phyloP scores from a whole-genome alignment of 73 alveolate genomes.

The Tetrahymena thermophila region DNA sequence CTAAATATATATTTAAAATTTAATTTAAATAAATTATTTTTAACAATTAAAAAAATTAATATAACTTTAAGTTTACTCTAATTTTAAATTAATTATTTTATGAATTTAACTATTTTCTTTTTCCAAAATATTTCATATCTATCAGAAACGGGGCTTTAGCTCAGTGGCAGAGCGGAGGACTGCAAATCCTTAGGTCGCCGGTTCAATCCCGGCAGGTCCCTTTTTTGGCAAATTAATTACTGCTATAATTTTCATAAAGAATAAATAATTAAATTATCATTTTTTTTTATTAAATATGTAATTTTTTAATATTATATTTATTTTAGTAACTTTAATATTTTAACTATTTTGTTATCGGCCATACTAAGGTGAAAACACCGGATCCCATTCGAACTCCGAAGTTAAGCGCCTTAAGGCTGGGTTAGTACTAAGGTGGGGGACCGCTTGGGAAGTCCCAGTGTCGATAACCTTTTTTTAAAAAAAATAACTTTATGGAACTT shows the following conservation, averaged over 20 bases:
- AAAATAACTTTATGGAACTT: too few species aligned
- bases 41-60: too few species aligned
- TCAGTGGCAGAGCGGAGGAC: neutral
- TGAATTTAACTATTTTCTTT: neutral
- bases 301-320: too few species aligned
- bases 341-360: conserved; percentile 86
- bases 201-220: neutral
- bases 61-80: neutral
- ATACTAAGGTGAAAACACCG: conserved; percentile 98
- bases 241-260: too few species aligned
- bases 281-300: too few species aligned
- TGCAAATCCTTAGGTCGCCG: neutral
- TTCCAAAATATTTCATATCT: too few species aligned
- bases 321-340: too few species aligned
- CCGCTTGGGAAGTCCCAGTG: conserved; percentile 70
- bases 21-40: neutral
- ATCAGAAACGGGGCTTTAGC: neutral
- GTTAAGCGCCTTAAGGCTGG: conserved; percentile 99
- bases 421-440: conserved; percentile 93
- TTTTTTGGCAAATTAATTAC: too few species aligned
- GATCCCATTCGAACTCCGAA: conserved; percentile 99
- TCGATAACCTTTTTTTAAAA: conserved; percentile 64
- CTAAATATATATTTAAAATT: neutral
- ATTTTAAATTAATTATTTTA: too few species aligned
- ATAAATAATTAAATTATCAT: too few species aligned